Evolutionary conservation across 148 eudicot genomes (phyloP).

Genomic region (Rhododendron griersonianum): DNA sequence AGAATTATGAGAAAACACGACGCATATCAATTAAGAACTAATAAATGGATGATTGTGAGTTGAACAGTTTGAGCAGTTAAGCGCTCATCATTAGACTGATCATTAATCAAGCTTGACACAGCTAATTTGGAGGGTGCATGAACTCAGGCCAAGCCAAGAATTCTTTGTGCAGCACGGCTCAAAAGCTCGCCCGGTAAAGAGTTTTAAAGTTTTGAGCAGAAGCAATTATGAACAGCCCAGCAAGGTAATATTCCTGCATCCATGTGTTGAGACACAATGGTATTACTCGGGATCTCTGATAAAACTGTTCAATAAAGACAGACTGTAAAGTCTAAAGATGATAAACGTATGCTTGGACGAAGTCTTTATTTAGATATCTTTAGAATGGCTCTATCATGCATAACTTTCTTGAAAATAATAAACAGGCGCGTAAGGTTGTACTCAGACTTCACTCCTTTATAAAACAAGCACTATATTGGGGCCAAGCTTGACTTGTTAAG

Average conservation of each 20-base stretch:
- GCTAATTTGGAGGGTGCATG: background rate
- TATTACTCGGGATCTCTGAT: background rate
- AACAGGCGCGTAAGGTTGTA: background rate
- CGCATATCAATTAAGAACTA: background rate
- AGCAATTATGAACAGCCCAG: background rate
- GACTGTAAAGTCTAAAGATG: background rate
- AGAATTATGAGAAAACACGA: background rate
- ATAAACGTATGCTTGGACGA: background rate
- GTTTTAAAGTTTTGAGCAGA: background rate
- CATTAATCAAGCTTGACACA: background rate
- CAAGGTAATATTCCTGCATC: background rate
- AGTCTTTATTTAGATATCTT: background rate
- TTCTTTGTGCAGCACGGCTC: background rate
- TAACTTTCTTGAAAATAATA: background rate
- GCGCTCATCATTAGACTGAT: background rate
- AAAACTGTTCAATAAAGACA: background rate
- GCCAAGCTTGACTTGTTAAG: background rate
- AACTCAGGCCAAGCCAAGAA: background rate
- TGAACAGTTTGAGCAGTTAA: background rate
- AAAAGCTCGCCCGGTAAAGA: background rate
- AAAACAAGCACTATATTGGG: background rate
- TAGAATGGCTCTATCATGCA: background rate
- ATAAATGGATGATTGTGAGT: background rate
- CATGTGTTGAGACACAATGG: background rate
- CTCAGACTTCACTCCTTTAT: background rate